These are phyloP conservation scores for Fusarium camptoceras DNA, from an alignment of 2,329 filamentous ascomycete genomes.

Conservation along the genomic window DNA sequence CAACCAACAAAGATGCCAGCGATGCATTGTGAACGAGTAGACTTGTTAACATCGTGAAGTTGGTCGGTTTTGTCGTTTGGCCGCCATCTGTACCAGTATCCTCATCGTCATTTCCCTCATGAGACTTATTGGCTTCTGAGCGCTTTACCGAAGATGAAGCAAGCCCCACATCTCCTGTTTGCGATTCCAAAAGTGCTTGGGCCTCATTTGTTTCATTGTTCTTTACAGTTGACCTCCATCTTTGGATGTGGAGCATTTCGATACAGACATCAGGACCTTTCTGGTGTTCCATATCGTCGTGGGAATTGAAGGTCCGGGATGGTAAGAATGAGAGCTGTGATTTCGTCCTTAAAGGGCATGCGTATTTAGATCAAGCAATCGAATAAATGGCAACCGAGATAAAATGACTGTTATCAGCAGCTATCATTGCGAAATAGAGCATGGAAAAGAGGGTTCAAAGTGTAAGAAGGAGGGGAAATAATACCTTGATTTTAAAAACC, in stretches of 20 bases:
- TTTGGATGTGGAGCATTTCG: neutral
- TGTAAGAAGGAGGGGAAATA: too few species aligned
- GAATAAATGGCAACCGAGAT: too few species aligned
- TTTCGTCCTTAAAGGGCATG: too few species aligned
- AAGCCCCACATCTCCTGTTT: neutral
- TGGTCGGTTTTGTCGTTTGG: neutral
- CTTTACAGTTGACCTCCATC: neutral
- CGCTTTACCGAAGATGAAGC: neutral
- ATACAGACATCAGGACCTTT: neutral
- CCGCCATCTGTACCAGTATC: neutral
- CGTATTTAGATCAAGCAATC: too few species aligned
- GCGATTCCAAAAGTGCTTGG: neutral
- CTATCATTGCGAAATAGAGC: too few species aligned
- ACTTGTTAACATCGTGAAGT: neutral
- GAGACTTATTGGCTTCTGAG: neutral
- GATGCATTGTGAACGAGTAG: neutral
- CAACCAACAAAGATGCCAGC: neutral
- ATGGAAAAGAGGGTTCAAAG: too few species aligned
- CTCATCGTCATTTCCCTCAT: neutral
- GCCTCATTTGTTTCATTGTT: neutral
- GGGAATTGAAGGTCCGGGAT: neutral
- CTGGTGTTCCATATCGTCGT: neutral
- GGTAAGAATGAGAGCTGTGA: neutral
- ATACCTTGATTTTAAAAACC: too few species aligned
- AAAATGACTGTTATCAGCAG: too few species aligned